phyloP scores from a whole-genome alignment of 495 filamentous ascomycete genomes.

The Xylaria curta region DNA sequence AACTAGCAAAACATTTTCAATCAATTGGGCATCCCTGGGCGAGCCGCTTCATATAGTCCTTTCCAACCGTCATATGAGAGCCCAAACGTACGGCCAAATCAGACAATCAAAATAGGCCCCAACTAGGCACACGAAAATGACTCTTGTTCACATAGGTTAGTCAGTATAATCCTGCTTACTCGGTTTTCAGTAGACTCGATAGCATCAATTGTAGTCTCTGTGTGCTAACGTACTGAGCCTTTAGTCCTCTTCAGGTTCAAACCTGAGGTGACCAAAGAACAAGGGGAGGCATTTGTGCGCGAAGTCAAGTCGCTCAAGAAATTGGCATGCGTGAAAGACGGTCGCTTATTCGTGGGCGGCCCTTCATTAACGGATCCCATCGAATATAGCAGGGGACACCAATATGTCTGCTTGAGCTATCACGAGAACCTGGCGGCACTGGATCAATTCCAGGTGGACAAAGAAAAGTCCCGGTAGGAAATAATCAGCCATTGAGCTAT shows the following conservation, averaged over 20 bases:
- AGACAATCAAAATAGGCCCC: background rate
- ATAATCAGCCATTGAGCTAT: background rate
- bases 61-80: background rate
- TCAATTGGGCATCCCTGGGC: background rate
- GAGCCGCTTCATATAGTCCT: background rate
- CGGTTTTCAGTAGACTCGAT: background rate
- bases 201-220: background rate
- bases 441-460: background rate
- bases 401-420: background rate
- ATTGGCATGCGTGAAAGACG: background rate
- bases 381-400: background rate
- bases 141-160: slow-evolving; percentile 1
- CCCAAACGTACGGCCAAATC: background rate
- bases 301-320: background rate
- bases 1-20: background rate
- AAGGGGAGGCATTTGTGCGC: background rate
- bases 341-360: background rate
- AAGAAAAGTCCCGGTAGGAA: background rate
- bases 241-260: background rate
- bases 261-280: background rate
- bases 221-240: background rate
- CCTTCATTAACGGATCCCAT: background rate
- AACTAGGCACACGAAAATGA: background rate
- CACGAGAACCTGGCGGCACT: slow-evolving; percentile 4
- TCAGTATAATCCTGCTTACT: background rate